Conservation (phyloP, 768 basidiomycete species). For the Tulasnella calospora region DNA sequence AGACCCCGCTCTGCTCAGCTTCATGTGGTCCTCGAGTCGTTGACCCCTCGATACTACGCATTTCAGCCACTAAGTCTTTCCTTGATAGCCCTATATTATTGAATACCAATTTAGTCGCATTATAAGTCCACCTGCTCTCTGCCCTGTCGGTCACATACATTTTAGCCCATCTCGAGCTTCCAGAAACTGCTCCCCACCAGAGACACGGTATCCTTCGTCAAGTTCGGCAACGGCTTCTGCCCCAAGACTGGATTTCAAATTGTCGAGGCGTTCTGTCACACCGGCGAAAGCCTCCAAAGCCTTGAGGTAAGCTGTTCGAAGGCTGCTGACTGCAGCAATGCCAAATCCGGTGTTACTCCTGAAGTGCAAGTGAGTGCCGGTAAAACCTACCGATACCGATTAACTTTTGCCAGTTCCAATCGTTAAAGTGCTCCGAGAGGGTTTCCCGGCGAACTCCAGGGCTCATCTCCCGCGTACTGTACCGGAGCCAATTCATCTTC, state of each 20-base stretch:
- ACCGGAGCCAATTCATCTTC: too few species aligned
- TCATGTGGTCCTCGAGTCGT: background rate
- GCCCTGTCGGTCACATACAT: background rate
- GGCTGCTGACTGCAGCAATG: too few species aligned
- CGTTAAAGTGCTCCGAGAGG: too few species aligned
- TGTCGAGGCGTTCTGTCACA: background rate
- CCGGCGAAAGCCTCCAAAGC: too few species aligned
- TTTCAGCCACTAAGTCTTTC: background rate
- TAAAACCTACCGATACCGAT: background rate
- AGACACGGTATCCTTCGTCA: background rate
- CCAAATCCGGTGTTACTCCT: too few species aligned
- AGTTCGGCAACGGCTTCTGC: background rate
- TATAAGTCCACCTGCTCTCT: background rate
- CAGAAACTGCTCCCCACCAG: background rate
- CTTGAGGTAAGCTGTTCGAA: too few species aligned
- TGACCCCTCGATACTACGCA: background rate
- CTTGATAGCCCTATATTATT: background rate
- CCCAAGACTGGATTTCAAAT: background rate
- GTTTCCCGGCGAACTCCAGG: background rate
- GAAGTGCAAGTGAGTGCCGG: too few species aligned
- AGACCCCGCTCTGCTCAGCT: background rate
- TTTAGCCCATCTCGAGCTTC: background rate
- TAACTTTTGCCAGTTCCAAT: too few species aligned
- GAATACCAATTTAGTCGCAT: too few species aligned
- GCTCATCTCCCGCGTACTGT: too few species aligned